Conservation (phyloP, 225 moss, liverwort and hornwort species). For the Marchantia paleacea region DNA sequence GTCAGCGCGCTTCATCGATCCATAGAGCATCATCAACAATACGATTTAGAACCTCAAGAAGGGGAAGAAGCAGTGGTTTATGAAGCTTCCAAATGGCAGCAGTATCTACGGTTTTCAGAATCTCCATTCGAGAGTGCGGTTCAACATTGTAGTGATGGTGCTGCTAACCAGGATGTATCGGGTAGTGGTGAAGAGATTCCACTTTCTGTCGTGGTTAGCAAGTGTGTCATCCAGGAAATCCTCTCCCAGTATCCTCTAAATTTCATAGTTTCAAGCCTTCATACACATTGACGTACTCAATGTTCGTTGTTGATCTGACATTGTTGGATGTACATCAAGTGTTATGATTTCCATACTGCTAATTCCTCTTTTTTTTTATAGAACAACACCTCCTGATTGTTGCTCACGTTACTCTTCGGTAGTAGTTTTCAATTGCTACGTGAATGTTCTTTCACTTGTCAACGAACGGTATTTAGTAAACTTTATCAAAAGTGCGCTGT, state of each 20-base stretch:
- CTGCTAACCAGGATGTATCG: conserved; percentile 39
- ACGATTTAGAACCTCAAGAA: conserved; percentile 24
- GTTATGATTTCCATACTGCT: neutral
- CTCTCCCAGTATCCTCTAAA: conserved; percentile 83
- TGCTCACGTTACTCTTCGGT: no score
- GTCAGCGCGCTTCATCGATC: conserved; percentile 9
- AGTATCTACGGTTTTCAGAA: conserved; percentile 47
- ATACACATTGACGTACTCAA: neutral
- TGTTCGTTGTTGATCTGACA: neutral
- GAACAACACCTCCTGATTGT: no score
- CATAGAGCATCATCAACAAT: conserved; percentile 23
- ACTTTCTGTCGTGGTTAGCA: conserved; percentile 74
- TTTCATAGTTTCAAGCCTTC: neutral
- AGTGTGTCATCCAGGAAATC: conserved; percentile 80
- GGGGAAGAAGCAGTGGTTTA: conserved; percentile 21
- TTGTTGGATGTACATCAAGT: neutral
- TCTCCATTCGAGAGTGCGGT: conserved; percentile 31
- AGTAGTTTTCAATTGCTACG: no score
- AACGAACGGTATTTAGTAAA: no score
- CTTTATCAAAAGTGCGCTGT: neutral
- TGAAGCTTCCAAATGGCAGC: conserved; percentile 56
- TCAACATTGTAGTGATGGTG: conserved; percentile 30
- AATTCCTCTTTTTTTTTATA: neutral
- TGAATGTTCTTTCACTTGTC: no score
- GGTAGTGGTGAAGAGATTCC: conserved; percentile 72